Evolutionary conservation across 2,329 filamentous ascomycete genomes (phyloP).

Genomic region (Pestalotiopsis sp.): DNA sequence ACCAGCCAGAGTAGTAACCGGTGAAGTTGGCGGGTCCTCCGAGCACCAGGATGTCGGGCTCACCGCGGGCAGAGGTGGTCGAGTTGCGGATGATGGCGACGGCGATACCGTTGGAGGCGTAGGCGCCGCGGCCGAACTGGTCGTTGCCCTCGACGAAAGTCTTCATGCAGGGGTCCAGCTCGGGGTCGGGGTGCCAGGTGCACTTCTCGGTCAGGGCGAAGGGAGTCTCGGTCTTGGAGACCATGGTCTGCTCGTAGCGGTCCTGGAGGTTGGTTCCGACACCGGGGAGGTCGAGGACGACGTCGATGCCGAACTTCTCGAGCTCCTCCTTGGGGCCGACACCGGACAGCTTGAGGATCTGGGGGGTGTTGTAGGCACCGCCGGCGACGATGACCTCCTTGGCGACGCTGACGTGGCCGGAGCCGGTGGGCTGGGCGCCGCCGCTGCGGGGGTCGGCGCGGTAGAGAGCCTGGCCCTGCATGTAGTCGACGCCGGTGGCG

Average conservation of each 20-base stretch:
- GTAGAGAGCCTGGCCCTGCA: constrained; percentile 43
- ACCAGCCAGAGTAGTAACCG: constrained; percentile 36
- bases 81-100: constrained; percentile 40
- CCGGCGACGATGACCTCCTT: constrained; percentile 51
- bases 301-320: constrained; percentile 45
- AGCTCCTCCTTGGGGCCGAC: constrained; percentile 45
- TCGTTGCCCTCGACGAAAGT: constrained; percentile 29
- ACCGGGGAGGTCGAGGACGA: constrained; percentile 60
- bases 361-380: constrained; percentile 49
- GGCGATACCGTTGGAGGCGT: constrained; percentile 49
- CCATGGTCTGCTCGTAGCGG: constrained; percentile 49
- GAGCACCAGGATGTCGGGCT: constrained; percentile 34
- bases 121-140: constrained; percentile 21
- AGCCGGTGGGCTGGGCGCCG: constrained; percentile 21
- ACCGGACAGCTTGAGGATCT: constrained; percentile 49
- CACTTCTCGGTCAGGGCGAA: constrained; percentile 31
- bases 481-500: constrained; percentile 43
- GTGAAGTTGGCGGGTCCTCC: constrained; percentile 33
- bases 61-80: constrained; percentile 29
- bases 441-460: constrained; percentile 40
- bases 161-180: constrained; percentile 36
- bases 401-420: constrained; percentile 33
- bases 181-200: constrained; percentile 28
- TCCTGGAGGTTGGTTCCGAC: constrained; percentile 66
- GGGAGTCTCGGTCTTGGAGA: constrained; percentile 39